Conservation (phyloP, 805 yeast genomes). For the Myxozyma neglecta region DNA sequence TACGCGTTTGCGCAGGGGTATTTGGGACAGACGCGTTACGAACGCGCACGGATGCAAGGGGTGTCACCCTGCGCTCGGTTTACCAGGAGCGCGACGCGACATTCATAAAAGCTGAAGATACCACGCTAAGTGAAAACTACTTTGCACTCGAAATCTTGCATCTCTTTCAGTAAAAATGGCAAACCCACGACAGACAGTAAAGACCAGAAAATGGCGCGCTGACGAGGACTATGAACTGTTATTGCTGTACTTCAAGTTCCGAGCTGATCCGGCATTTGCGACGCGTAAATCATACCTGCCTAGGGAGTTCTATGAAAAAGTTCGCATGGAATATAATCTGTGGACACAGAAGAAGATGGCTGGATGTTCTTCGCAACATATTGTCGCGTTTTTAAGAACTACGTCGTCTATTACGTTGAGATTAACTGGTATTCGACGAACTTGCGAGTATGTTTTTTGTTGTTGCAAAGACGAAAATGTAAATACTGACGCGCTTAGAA, state of each 20-base stretch:
- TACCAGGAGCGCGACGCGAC: not conserved
- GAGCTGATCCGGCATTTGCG: slow-evolving; percentile 1
- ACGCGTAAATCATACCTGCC: slow-evolving; percentile 5
- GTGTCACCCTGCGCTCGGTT: slow-evolving; percentile 3
- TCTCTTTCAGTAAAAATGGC: not conserved
- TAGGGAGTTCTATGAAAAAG: not conserved
- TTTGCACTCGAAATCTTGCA: too few species aligned
- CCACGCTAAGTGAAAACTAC: too few species aligned
- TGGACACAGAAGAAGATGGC: slow-evolving; percentile 14
- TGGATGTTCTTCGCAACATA: slow-evolving; percentile 11
- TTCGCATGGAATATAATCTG: slow-evolving; percentile 6
- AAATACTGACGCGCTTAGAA: not conserved
- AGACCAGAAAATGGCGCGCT: slow-evolving; percentile 8
- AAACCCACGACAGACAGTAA: not conserved
- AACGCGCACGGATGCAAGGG: slow-evolving; percentile 6
- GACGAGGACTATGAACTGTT: slow-evolving; percentile 7
- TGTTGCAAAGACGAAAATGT: not conserved
- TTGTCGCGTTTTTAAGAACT: slow-evolving; percentile 2
- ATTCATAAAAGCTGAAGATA: not conserved
- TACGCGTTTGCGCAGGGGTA: slow-evolving; percentile 1
- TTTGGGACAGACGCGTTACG: not conserved
- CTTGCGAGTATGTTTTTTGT: slow-evolving; percentile 6
- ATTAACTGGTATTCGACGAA: slow-evolving; percentile 4
- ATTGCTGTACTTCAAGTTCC: slow-evolving; percentile 6
- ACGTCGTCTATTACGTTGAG: slow-evolving; percentile 5